Evolutionary conservation across 2,329 filamentous ascomycete species (phyloP), one percentile per base, ranked within the genome.

Genomic region (Herpotrichia juniperi): DNA sequence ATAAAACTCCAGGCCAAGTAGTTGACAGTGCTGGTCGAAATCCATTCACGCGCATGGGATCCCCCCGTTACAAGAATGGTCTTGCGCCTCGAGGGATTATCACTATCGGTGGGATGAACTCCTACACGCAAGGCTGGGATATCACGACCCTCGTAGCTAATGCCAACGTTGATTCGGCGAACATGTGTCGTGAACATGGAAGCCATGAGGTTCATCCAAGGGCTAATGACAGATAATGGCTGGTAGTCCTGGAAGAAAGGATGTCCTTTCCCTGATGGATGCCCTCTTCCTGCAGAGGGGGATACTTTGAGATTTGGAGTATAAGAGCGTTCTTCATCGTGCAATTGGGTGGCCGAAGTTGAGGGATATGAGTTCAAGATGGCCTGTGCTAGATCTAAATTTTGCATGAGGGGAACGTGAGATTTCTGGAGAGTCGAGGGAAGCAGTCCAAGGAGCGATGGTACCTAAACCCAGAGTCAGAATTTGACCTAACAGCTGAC

Each of bases 11-110:
- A 96, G 9, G 93, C 91, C 25, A 96, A 78, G 65, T 96, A 97
- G 64, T 89, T 96, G 46, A 96, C 91, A 0, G 92, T 96, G 65
- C 88, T 94, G 1, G 89, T 92, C 42, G 91, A 91, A 59, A 99
- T 96, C 94, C 94, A 99, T 79, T 99, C 94, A 31, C 94, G 85
- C 2, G 93, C 93, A 73, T 97, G 94, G n/a, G 90, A 81, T 43
- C 93, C 93, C 48, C 91, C 94, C 3, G 87, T 87, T 17, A 99
- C 79, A 45, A 96, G 79, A 50, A 96, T 85, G 0, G 90, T 93
- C 71, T 91, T 91, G 44, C 90, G 85, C 4, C 79, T 81, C 11
- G 68, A 65, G 2, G 76, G 64, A 6, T 81, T 73, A 24, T 81
- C 66, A 48, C 78, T 66, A 68, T 79, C 79, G 30, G 79, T 78